phyloP scores from a whole-genome alignment of 2,329 filamentous ascomycete genomes.

The Phoma sp. region DNA sequence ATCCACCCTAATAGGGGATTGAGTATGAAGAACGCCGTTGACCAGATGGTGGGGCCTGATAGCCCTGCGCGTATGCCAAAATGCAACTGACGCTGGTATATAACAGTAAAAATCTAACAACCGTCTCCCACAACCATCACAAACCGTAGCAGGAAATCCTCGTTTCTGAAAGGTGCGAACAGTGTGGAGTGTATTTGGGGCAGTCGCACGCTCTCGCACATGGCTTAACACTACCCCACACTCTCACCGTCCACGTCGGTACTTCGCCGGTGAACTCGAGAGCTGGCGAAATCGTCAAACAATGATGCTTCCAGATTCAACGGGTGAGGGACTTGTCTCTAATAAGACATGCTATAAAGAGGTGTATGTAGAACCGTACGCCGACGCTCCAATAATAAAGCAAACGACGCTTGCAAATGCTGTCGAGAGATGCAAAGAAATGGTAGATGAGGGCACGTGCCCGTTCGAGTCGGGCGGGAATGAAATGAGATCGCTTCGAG shows the following conservation, averaged over 20 bases:
- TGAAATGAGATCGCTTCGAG: neutral
- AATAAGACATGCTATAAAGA: slow-evolving; percentile 42
- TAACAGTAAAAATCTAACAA: slow-evolving; percentile 27
- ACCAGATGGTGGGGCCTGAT: slow-evolving; percentile 31
- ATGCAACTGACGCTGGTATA: slow-evolving; percentile 43
- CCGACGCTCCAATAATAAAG: slow-evolving; percentile 22
- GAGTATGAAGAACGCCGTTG: slow-evolving; percentile 37
- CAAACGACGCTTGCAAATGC: slow-evolving; percentile 12
- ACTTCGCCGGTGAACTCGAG: neutral
- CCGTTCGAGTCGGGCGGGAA: neutral
- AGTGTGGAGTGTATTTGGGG: neutral
- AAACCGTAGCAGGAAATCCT: neutral
- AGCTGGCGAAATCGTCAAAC: slow-evolving; percentile 11
- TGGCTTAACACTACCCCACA: neutral
- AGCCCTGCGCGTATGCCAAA: slow-evolving; percentile 39
- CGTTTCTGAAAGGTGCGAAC: neutral
- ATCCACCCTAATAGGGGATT: slow-evolving; percentile 27
- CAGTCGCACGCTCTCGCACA: neutral
- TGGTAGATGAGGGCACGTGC: neutral
- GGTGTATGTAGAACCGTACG: slow-evolving; percentile 26
- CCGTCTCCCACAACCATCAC: neutral
- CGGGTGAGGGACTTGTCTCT: slow-evolving; percentile 32
- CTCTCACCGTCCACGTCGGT: neutral
- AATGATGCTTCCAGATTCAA: slow-evolving; percentile 18
- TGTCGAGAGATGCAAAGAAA: slow-evolving; percentile 8